Base-by-base conservation (phyloP, 2,329 filamentous ascomycete genomes). In the Monosporascus sp. region DNA sequence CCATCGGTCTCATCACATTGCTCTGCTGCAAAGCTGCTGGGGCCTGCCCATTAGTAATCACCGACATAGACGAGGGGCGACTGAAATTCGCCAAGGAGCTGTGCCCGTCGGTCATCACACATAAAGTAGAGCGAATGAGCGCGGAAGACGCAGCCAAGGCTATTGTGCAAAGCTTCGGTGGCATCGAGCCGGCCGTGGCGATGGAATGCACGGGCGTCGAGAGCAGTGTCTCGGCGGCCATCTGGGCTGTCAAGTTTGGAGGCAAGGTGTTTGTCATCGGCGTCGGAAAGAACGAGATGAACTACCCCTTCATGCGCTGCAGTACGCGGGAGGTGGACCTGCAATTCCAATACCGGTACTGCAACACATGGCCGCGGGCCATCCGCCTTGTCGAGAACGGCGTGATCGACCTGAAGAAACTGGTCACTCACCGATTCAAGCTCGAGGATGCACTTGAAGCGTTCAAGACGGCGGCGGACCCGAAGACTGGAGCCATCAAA, bases 241-340 rank as follows among this genome's bases (percentile, higher is more conserved):
- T 97, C 68, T 94, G 92, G 81, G 86, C 89, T 9, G 83, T 88
- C 69, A 95, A 93, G 75, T 97, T 97, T 65, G 94, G 93, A 60
- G 93, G 94, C 63, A 96, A 95, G 74, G 93, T 97, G 51, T 97
- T 97, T 68, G 88, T 97, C 58, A 95, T 97, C 60, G 93, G 93
- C 41, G 92, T 97, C 3, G 94, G 93, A 60, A 93, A 89, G 79
- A 92, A 94, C 70, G 90, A 97, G 77, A 94, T 97, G 77, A 90
- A 83, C 72, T 88, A 97, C 58, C 93, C 93, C 27, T 97, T 97
- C 72, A 97, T 97, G 93, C 78, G 90, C 49, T 81, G 93, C 53
- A 93, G 88, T 64, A 93, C 92, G 6, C 83, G 89, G 58, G 94
- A 97, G 75, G 88, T 97, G 62, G 93, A 97, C 72, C 78, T 97